Evolutionary conservation across 1,139 yeast species (phyloP), one percentile per base, ranked within the genome.

Genomic region (Yamadazyma membranifaciens): DNA sequence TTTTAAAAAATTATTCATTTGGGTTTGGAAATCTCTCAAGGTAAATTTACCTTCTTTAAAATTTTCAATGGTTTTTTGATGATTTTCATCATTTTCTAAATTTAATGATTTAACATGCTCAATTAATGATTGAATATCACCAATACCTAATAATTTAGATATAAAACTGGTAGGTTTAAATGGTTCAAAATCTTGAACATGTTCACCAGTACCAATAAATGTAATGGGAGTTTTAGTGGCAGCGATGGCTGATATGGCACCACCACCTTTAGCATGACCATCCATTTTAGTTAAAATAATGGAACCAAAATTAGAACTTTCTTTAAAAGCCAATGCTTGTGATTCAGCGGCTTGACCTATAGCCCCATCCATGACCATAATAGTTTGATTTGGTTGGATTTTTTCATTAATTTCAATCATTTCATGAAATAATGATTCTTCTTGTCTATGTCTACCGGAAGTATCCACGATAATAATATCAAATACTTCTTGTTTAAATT

Each of bases 251-350:
- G 97, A 88, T 42, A 92, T 89, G 20, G 98, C 98, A 73, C 98
- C 98, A 68, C 98, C 98, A 60, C 98, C 98, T 65, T 87, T 92
- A 31, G 98, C 98, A 59, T 92, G 98, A 36, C 98, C 98, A 63
- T 92, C 98, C 95, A 92, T 84, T 63, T 92, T 92, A 24, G 98
- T 92, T 59, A 92, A 75, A 46, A 92, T 86, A 50, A 92, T 92
- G 20, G 98, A 91, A 56, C 98, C 98, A 57, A 92, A 92, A 57
- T 92, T 82, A 3, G 97, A 75, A 33, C 92, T 80, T 42, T 89
- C 97, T 63, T 92, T 92, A 69, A 92, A 92, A 1, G 98, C 98
- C 55, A 76, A 78, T 6, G 96, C 89, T 67, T 92, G 98, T 6
- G 86, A 77, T 67, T 92, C 97, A 1, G 98, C 98, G 5, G 98